Conservation (phyloP, 164 flowering plant species). For the Chimonanthus praecox region DNA sequence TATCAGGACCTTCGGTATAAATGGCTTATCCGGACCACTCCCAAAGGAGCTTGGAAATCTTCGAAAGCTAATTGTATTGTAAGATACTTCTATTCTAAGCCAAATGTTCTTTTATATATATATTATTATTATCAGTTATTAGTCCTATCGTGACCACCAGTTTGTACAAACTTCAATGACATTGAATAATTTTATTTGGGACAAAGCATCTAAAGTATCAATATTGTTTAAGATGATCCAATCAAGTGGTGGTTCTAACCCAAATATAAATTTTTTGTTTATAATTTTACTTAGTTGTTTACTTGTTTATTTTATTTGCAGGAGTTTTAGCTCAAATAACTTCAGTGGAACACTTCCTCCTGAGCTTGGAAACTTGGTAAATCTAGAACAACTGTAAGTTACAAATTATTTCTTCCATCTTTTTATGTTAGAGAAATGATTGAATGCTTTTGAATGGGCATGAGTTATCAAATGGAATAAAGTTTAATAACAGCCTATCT, state of each 20-base stretch:
- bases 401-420: background rate
- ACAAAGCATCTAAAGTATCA: background rate
- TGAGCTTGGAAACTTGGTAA: conserved; percentile 7
- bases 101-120: background rate
- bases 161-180: background rate
- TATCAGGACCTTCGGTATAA: conserved; percentile 28
- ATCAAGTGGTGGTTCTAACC: too few relatives aligned
- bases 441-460: background rate
- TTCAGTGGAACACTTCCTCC: conserved; percentile 3
- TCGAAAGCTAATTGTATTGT: conserved; percentile 39
- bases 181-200: background rate
- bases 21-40: conserved; percentile 35
- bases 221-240: too few relatives aligned
- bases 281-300: too few relatives aligned
- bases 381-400: conserved; percentile 5
- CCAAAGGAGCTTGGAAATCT: conserved; percentile 55
- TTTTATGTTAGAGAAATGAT: background rate
- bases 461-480: too few relatives aligned
- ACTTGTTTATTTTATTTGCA: background rate
- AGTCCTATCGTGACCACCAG: background rate
- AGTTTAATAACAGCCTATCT: too few relatives aligned
- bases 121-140: too few relatives aligned
- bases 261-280: too few relatives aligned
- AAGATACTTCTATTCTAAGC: background rate
- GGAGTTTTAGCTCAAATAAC: conserved; percentile 5